Evolutionary conservation across 163 green algal genomes (phyloP).

Genomic region (Scenedesmus sp.): DNA sequence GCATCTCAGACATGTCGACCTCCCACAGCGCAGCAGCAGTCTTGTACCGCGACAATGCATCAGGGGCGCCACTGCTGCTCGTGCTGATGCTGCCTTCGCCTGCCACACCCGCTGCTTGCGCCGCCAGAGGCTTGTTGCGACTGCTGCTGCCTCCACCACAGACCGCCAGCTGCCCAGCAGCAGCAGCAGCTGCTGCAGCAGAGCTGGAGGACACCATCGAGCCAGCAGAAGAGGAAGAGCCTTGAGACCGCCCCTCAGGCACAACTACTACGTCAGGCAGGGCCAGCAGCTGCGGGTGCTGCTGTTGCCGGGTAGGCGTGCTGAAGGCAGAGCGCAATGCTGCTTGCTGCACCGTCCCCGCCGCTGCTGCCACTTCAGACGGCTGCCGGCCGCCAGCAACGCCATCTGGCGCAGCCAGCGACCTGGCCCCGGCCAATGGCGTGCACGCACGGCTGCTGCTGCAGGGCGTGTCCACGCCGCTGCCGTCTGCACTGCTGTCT

Average conservation of each 20-base stretch:
- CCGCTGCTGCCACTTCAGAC: constrained; percentile 8
- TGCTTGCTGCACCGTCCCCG: not conserved
- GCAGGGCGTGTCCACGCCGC: not conserved
- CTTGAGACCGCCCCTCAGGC: not conserved
- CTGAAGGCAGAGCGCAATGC: not conserved
- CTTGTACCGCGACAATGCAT: constrained; percentile 58
- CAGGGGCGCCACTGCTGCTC: constrained; percentile 10
- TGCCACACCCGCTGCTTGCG: not conserved
- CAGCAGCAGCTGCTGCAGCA: not conserved
- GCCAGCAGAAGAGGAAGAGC: not conserved
- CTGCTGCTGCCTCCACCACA: not conserved
- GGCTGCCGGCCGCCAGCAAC: not conserved
- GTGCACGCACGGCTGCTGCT: constrained; percentile 19
- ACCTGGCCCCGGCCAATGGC: not conserved
- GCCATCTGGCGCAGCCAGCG: not conserved
- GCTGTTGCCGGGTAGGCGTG: not conserved
- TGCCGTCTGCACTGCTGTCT: constrained; percentile 10
- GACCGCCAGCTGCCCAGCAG: not conserved
- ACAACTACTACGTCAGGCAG: not conserved
- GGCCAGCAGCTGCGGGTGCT: not conserved
- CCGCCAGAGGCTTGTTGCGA: not conserved
- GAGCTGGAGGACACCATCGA: not conserved
- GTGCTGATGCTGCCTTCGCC: not conserved
- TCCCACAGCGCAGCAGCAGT: constrained; percentile 71
- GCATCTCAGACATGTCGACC: constrained; percentile 69